Percentiles rank a stretch among this genome's conserved stretches.
Evolutionary conservation across 179 eudicot species (phyloP).

Genomic region (Vitellaria paradoxa): DNA sequence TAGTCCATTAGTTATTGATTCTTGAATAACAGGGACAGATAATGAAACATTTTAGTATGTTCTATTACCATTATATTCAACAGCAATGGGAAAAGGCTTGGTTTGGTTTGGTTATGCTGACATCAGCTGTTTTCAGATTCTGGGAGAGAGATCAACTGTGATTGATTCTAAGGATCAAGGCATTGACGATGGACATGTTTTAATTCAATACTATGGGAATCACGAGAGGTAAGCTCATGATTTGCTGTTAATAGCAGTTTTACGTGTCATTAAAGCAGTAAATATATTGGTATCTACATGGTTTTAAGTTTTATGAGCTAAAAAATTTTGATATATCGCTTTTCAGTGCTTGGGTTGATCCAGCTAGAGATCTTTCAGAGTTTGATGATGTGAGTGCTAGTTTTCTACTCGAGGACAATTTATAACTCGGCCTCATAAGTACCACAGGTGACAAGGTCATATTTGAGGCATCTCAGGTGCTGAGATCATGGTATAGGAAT

Average conservation of each 20-base stretch:
- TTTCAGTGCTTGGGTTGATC: slow-evolving; percentile 32
- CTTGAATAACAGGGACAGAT: background rate
- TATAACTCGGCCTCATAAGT: background rate
- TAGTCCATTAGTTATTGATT: background rate
- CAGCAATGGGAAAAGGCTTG: no score
- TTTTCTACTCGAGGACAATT: background rate
- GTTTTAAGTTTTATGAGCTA: background rate
- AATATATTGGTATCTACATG: background rate
- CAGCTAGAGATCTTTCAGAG: slow-evolving; percentile 22
- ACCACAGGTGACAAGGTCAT: background rate
- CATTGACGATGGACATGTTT: slow-evolving; percentile 10
- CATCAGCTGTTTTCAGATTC: slow-evolving; percentile 10
- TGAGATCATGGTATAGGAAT: background rate
- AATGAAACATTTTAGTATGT: background rate
- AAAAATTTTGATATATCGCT: background rate
- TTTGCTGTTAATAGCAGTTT: background rate
- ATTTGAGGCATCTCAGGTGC: background rate
- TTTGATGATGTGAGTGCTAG: slow-evolving; percentile 19
- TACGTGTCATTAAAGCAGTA: background rate
- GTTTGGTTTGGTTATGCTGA: background rate
- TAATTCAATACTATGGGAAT: slow-evolving; percentile 20
- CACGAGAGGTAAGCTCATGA: slow-evolving; percentile 12
- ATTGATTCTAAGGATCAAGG: slow-evolving; percentile 4
- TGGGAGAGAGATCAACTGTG: slow-evolving; percentile 10
- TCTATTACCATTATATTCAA: background rate